Conservation (phyloP, 2,329 filamentous ascomycete species). For the Thelonectria rubi region DNA sequence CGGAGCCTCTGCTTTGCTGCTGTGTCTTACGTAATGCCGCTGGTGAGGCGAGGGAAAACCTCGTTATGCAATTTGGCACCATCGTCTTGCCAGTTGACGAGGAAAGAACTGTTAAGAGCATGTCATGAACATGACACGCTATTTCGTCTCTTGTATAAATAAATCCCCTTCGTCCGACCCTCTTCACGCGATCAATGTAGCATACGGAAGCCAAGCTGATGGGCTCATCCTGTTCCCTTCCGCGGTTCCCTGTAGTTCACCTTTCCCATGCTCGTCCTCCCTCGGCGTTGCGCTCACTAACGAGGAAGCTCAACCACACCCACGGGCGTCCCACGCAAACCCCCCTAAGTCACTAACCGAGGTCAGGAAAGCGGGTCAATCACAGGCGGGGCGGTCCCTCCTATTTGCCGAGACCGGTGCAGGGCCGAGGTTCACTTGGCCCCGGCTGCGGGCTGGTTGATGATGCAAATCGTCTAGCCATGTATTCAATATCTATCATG, state of each 20-base stretch:
- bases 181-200: neutral
- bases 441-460: constrained; percentile 34
- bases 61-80: neutral
- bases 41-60: neutral
- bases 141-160: neutral
- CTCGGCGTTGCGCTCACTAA: neutral
- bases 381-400: constrained; percentile 34
- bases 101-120: neutral
- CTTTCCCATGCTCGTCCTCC: neutral
- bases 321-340: constrained; percentile 12
- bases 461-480: constrained; percentile 16
- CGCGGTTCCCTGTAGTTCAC: neutral
- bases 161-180: neutral
- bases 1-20: neutral
- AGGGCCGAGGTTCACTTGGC: constrained; percentile 34
- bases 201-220: neutral
- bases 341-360: constrained; percentile 39
- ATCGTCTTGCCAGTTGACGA: neutral
- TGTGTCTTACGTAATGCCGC: neutral
- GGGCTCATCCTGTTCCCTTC: neutral
- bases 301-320: neutral
- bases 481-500: constrained; percentile 32
- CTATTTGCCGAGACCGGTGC: constrained; percentile 43
- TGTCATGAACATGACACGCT: neutral
- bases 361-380: constrained; percentile 36